A percentile compares a stretch with the other conserved stretches of the same genome.
Evolutionary conservation across 1,284 basidiomycete species (phyloP).

Genomic region (Ustilago shanxiensis): DNA sequence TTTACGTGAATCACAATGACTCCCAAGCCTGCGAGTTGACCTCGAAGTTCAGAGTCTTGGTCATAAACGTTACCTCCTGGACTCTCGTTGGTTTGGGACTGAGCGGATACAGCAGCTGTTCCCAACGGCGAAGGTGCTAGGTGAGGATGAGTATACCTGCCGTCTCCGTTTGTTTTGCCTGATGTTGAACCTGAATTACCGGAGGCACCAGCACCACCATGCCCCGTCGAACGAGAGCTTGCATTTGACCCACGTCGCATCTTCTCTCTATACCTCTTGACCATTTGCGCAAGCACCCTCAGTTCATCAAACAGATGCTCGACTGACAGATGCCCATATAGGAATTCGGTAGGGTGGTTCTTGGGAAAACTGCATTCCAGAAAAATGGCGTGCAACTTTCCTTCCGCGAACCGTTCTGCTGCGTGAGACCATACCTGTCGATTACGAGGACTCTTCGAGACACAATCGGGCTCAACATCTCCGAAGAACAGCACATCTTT

Average conservation of each 20-base stretch:
- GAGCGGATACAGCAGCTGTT: conserved; percentile 31
- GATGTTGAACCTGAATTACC: background rate
- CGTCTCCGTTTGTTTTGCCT: conserved; percentile 20
- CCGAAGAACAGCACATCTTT: conserved; percentile 67
- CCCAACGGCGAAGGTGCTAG: conserved; percentile 44
- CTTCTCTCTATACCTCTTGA: conserved; percentile 42
- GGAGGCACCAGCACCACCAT: background rate
- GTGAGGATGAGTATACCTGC: conserved; percentile 19
- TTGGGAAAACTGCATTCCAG: conserved; percentile 64
- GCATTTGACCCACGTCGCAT: conserved; percentile 30
- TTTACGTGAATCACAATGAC: conserved; percentile 66
- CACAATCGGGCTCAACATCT: conserved; percentile 66
- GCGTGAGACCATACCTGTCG: conserved; percentile 61
- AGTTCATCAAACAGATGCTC: conserved; percentile 63
- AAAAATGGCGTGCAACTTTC: conserved; percentile 61
- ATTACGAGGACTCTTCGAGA: conserved; percentile 57
- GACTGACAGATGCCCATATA: conserved; percentile 65
- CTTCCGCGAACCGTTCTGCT: conserved; percentile 54
- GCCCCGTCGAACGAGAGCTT: conserved; percentile 19
- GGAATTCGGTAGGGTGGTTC: conserved; percentile 58
- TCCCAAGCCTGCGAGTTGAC: conserved; percentile 47
- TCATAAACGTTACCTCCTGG: conserved; percentile 49
- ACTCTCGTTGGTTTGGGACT: background rate
- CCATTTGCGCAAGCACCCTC: conserved; percentile 53
- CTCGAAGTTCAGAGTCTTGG: conserved; percentile 42